These are phyloP conservation scores for Punica granatum DNA, from an alignment of 345 rosid species.

Conservation along the genomic window DNA sequence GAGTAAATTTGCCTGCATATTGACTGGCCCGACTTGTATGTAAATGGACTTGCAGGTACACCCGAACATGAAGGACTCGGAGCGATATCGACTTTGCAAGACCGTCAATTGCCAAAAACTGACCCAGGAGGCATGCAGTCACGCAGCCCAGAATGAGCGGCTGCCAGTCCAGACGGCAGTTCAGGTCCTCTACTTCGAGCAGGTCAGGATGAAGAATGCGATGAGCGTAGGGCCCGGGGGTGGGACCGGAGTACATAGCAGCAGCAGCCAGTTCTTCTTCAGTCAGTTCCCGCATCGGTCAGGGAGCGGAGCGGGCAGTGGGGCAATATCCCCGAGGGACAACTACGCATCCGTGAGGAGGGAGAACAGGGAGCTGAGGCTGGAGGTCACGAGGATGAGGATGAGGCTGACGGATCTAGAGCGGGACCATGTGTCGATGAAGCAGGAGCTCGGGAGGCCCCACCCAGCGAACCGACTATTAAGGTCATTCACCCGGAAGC, in stretches of 20 bases:
- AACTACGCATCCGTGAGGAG: conserved; percentile 93
- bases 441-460: conserved; percentile 67
- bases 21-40: no score
- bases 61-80: conserved; percentile 81
- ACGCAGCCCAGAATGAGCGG: conserved; percentile 94
- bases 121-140: conserved; percentile 96
- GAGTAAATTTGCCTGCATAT: no score
- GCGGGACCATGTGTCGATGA: conserved; percentile 82
- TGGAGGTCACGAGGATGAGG: conserved; percentile 96
- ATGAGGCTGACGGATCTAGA: conserved; percentile 95
- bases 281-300: conserved; percentile 83
- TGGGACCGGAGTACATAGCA: conserved; percentile 12
- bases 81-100: conserved; percentile 80
- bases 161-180: conserved; percentile 92
- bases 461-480: conserved; percentile 66
- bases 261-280: conserved; percentile 50
- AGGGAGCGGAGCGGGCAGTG: conserved; percentile 75
- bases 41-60: conserved; percentile 51
- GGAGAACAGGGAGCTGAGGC: conserved; percentile 94
- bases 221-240: conserved; percentile 47
- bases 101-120: conserved; percentile 86
- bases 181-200: conserved; percentile 88
- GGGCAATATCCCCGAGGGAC: conserved; percentile 94
- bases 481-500: conserved; percentile 63
- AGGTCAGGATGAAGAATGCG: conserved; percentile 79